Conservation (phyloP, 352 stramenopile genomes). For the Phytophthora chlamydospora region DNA sequence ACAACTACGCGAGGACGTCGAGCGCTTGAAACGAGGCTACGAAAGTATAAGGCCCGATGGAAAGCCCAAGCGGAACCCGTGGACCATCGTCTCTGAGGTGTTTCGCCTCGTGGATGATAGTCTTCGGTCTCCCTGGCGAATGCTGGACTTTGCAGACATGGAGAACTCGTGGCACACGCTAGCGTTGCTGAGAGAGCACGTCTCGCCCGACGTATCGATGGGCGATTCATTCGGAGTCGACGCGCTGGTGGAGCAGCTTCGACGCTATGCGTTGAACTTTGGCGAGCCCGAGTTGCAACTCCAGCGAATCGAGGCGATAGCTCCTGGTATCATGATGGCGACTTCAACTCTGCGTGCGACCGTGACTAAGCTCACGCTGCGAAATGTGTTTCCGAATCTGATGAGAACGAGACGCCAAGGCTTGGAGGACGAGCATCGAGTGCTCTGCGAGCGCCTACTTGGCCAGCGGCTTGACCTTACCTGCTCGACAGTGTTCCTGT, state of each 20-base stretch:
- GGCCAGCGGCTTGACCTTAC: neutral
- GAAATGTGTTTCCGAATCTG: slow-evolving; percentile 9
- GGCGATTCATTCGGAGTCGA: neutral
- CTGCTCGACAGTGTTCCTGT: slow-evolving; percentile 4
- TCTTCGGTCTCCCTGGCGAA: neutral
- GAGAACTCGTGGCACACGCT: neutral
- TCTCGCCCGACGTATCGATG: slow-evolving; percentile 6
- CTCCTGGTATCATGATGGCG: neutral
- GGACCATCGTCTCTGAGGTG: slow-evolving; percentile 7
- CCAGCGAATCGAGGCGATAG: slow-evolving; percentile 2
- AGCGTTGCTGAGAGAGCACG: neutral
- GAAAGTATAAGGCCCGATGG: neutral
- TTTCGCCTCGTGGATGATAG: neutral
- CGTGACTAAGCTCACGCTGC: slow-evolving; percentile 6
- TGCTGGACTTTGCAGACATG: neutral
- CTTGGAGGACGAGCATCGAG: neutral
- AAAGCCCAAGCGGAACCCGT: slow-evolving; percentile 5
- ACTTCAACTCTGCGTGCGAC: neutral
- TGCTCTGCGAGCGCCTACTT: slow-evolving; percentile 2
- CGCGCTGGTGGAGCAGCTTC: neutral
- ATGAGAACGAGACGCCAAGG: neutral
- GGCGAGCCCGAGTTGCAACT: slow-evolving; percentile 1
- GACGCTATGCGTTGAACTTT: slow-evolving; percentile 7
- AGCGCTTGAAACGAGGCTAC: neutral
- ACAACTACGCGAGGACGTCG: slow-evolving; percentile 3